Evolutionary conservation across 2,329 filamentous ascomycete genomes (phyloP), one percentile per base, ranked within the genome.

Genomic region (Penicillium sp.): DNA sequence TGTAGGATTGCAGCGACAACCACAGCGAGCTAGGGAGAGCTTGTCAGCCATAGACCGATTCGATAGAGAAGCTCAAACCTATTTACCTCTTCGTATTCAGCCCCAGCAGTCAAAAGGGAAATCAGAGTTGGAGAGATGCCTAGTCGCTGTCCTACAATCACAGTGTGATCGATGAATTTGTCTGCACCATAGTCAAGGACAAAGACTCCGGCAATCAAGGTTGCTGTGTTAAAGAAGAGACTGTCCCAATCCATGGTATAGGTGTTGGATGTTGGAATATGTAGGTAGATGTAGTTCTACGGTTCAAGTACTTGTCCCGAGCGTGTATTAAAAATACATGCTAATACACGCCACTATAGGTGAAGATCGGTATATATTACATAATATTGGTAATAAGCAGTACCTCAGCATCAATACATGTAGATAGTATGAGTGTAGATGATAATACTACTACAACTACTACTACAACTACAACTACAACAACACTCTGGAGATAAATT

Each of bases 21-120:
- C 0, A 84, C 80, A 1, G 75, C 77, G 33, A 82, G 76, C 77
- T 81, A 40, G 33, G 57, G 11, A 25, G 9, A 55, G 29, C 49
- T 34, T 57, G 48, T 36, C 36, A 53, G 27, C 23, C 11, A 50
- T 29, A 44, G 19, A n/a, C 16, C 29, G 11, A 13, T 15, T 19
- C 46, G 40, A 11, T 13, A 13, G 47, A 38, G 34, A 31, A 5
- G 41, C 15, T 15, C 8, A 9, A 45, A 15, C 15, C 10, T 23
- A 43, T 31, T 39, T 47, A 81, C 80, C 75, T 84, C 81, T 75
- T 84, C 82, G 75, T 78, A 84, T 71, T 84, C 81, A 41, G 76
- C 80, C 19, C 81, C 81, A 13, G 78, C 80, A 3, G 81, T 83
- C 36, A 84, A 70, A 8, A 84, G 73, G 4, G 75, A 79, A 59